Evolutionary conservation across 352 stramenopile species (phyloP).

Genomic region (Lagenidium sp.): DNA sequence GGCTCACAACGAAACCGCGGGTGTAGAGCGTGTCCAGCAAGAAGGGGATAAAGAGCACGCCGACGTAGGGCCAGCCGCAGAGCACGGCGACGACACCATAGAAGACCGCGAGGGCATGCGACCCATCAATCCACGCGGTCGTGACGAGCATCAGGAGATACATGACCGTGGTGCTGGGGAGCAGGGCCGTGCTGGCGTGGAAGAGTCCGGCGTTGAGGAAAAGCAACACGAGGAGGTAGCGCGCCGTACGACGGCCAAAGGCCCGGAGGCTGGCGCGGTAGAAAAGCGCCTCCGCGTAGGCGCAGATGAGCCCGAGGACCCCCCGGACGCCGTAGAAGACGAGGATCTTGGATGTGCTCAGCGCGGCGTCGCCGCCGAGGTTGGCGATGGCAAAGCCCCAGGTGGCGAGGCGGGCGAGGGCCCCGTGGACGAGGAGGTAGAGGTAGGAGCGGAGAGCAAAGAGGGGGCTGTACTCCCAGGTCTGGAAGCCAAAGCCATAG

Average conservation of each 20-base stretch:
- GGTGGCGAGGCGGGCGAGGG: conserved; percentile 32
- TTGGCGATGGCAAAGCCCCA: conserved; percentile 27
- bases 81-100: conserved; percentile 89
- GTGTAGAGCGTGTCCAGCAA: conserved; percentile 69
- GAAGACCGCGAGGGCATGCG: conserved; percentile 66
- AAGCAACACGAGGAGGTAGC: conserved; percentile 69
- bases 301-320: conserved; percentile 62
- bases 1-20: conserved; percentile 35
- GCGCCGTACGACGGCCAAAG: conserved; percentile 56
- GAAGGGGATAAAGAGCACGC: conserved; percentile 93
- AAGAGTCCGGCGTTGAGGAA: conserved; percentile 89
- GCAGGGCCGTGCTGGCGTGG: conserved; percentile 86
- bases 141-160: conserved; percentile 73
- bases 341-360: conserved; percentile 46
- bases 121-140: conserved; percentile 70
- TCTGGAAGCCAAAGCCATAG: conserved; percentile 89
- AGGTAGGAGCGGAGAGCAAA: conserved; percentile 96
- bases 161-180: conserved; percentile 91
- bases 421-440: conserved; percentile 78
- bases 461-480: conserved; percentile 87
- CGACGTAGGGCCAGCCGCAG: conserved; percentile 96
- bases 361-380: conserved; percentile 7
- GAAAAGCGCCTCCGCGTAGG: conserved; percentile 83
- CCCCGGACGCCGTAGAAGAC: conserved; percentile 89
- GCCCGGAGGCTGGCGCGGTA: conserved; percentile 51